Conservation (phyloP, 495 filamentous ascomycete genomes). For the Neurospora sp. region DNA sequence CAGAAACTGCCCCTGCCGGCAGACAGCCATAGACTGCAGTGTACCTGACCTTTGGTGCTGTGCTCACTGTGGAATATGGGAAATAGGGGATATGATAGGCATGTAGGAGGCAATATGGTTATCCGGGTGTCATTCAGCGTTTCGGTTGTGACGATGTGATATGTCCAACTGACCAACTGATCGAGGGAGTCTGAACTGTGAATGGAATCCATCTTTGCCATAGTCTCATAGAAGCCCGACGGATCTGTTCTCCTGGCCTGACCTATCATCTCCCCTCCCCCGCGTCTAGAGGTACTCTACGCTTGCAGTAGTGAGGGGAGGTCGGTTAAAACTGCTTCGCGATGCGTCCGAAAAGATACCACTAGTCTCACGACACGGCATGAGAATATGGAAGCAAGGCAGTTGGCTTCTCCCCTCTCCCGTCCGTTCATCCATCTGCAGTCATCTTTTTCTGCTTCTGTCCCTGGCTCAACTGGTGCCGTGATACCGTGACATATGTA, state of each 20-base stretch:
- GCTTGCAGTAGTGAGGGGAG: not conserved
- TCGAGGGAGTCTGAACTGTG: not conserved
- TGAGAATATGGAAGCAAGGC: not conserved
- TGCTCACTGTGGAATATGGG: not conserved
- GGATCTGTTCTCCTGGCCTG: not conserved
- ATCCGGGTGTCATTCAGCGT: not conserved
- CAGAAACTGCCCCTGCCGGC: not conserved
- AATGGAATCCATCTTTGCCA: not conserved
- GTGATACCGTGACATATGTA: not conserved
- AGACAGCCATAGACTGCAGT: not conserved
- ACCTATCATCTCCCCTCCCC: not conserved
- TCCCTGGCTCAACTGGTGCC: not conserved
- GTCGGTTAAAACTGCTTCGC: not conserved
- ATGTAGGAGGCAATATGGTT: not conserved
- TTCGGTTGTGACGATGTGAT: not conserved
- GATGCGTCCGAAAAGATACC: not conserved
- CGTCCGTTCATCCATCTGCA: not conserved
- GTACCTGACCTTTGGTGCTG: not conserved
- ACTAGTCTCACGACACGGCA: not conserved
- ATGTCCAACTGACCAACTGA: not conserved
- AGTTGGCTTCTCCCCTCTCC: not conserved
- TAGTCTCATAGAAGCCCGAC: not conserved
- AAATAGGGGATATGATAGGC: not conserved
- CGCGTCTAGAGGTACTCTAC: not conserved
- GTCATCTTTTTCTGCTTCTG: not conserved